phyloP scores from a whole-genome alignment of 106 monocot genomes.

The Gastrodia elata region DNA sequence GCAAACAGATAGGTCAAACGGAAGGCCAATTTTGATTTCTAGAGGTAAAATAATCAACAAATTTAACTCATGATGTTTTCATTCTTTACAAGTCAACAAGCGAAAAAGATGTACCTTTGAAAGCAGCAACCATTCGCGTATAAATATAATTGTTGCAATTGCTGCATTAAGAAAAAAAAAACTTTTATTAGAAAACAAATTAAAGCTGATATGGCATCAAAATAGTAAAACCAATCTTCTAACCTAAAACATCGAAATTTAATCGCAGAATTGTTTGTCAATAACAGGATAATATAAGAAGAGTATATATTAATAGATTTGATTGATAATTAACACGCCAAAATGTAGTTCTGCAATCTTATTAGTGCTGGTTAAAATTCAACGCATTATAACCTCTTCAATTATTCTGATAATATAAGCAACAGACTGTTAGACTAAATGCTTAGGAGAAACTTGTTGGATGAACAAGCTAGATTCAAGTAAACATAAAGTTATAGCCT shows the following conservation, averaged over 20 bases:
- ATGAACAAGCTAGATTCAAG: not conserved
- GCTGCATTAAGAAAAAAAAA: slow-evolving; percentile 31
- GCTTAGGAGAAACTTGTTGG: not conserved
- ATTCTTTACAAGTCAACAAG: not conserved
- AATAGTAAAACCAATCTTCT: not conserved
- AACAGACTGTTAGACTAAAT: not conserved
- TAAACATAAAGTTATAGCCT: not conserved
- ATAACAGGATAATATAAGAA: not conserved
- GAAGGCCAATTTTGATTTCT: not conserved
- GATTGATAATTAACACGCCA: not conserved
- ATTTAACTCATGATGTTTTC: not conserved
- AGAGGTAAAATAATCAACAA: not conserved
- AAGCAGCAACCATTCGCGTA: slow-evolving; percentile 38
- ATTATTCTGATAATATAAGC: not conserved
- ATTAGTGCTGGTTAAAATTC: no score
- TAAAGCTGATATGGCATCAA: not conserved
- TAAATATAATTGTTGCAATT: slow-evolving; percentile 53
- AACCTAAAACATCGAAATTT: not conserved
- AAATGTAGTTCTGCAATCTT: not conserved
- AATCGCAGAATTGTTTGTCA: not conserved
- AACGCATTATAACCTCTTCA: no score
- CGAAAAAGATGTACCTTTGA: slow-evolving; percentile 29
- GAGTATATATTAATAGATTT: not conserved
- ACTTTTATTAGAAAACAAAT: not conserved
- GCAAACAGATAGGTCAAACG: not conserved